Evolutionary conservation across 306 rosid genomes (phyloP), one percentile per base, ranked within the genome.

Genomic region (Medicago lupulina): DNA sequence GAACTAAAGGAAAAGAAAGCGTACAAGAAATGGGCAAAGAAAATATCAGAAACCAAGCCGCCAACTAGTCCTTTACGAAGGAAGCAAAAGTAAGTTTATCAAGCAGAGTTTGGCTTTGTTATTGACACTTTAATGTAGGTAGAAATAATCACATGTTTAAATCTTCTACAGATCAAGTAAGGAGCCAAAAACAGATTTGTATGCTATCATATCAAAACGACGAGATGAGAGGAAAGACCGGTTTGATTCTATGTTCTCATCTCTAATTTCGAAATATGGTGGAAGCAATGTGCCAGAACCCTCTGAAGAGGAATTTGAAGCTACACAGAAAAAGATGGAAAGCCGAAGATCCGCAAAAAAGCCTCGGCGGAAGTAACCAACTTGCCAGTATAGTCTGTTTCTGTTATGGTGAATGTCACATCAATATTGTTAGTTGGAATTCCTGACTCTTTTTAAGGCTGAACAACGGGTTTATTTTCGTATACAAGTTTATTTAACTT

Each of bases 231-330:
- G 98, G 85, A 94, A 89, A 83, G 82, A 53, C 55, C 69, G 14
- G 57, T 83, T 89, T 78, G 91, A 94, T 77, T 86, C 97, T 9
- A 87, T 93, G 96, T 91, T 91, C 86, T 84, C 97, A 10, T 83
- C 92, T 71, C 72, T 94, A 68, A 81, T 91, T 66, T 94, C 98
- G 25, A 94, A 82, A 80, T 91, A 91, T 65, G 96, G 97, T 6
- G 88, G 90, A 17, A 61, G 67, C 28, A 78, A 75, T 53, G 38
- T 69, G 67, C 79, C 91, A 15, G 94, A 91, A 80, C 97, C 98
- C 25, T 82, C 94, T 1, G 98, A 94, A 71, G 96, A 88, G 71
- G 98, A 94, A 78, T 91, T 94, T 62, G 90, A 89, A 81, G 97
- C 94, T 78, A 73, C 89, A 10, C 96, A 85, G 89, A 80, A 57